Base-by-base conservation (phyloP, 2,329 filamentous ascomycete genomes). In the Colletotrichum sp. region DNA sequence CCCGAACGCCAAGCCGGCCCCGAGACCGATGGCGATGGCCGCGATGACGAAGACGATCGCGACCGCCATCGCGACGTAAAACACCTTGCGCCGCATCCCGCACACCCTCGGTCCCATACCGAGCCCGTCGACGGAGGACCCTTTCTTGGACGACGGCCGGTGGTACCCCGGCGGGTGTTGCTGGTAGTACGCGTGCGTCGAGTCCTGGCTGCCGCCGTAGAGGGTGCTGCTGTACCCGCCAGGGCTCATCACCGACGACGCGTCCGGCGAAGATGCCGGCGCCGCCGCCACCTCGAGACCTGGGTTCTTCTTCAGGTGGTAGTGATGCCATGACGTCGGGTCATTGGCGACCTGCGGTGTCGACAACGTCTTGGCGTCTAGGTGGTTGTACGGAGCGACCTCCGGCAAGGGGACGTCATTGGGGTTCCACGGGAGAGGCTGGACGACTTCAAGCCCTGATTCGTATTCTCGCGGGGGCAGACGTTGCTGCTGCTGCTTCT, bases 1-100 rank as follows among this genome's bases (percentile, higher is more conserved):
- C 32, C 74, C 73, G 61, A 79, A 71, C 6, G 79, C 80, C 60
- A 80, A 65, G 9, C 79, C 79, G 10, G 76, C 78, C 12, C 77
- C 79, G 15, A 80, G 71, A 34, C 79, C 79, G 55, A 80, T 75
- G 18, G 78, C 79, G 28, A 80, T 75, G 36, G 75, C 78, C 3
- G 77, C 76, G 30, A 80, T 59, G 34, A 69, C 67, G n/a, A 80
- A 63, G 34, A 80, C 43, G 6, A 75, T 34, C 7, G 76, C 78
- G 21, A 77, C 72, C n/a, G 66, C 74, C 32, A 80, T 74, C 55
- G 79, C 67, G 43, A 80, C 59, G 68, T 80, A 79, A 72, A 79
- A 80, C 6, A 76, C 64, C 67, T 71, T 74, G 26, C 78, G 77
- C 30, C 72, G 73, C 61, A 80, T 77, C n/a, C 79, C 78, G 55